Percentiles rank a stretch among this genome's conserved stretches.
phyloP scores from a whole-genome alignment of 257 asterid genomes.

The Primulina eburnea region DNA sequence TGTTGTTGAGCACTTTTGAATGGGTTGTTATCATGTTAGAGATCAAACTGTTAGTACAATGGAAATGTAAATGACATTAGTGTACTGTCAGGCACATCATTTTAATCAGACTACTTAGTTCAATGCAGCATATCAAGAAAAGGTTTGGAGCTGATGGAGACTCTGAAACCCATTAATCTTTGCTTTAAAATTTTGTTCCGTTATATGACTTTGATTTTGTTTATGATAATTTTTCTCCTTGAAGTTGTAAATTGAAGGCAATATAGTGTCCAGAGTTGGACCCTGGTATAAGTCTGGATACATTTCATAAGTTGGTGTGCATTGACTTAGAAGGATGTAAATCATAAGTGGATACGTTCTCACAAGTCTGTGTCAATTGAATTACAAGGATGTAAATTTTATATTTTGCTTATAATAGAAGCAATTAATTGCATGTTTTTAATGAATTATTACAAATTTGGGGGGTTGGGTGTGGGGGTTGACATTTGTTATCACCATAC shows the following conservation, averaged over 20 bases:
- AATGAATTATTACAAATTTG: too few species aligned
- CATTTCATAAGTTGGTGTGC: not conserved
- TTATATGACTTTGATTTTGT: not conserved
- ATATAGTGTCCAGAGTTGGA: not conserved
- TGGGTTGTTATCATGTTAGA: constrained; percentile 4
- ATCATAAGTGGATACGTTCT: too few species aligned
- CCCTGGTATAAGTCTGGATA: not conserved
- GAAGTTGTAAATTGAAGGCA: constrained; percentile 16
- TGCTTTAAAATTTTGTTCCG: not conserved
- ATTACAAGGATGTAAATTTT: too few species aligned
- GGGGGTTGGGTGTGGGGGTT: too few species aligned
- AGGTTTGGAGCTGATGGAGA: constrained; percentile 2
- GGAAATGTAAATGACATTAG: constrained; percentile 11
- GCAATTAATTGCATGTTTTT: too few species aligned
- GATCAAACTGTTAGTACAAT: not conserved
- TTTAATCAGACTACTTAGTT: constrained; percentile 5
- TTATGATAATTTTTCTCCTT: not conserved
- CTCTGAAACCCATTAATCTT: constrained; percentile 11
- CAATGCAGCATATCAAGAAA: constrained; percentile 7
- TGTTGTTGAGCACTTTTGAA: constrained; percentile 8
- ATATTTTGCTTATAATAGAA: too few species aligned
- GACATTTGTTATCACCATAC: too few species aligned
- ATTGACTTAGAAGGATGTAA: too few species aligned
- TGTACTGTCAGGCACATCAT: constrained; percentile 1
- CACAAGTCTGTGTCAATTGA: too few species aligned